Evolutionary conservation across 805 yeast genomes (phyloP).

Genomic region (Kuraishia piskuri): DNA sequence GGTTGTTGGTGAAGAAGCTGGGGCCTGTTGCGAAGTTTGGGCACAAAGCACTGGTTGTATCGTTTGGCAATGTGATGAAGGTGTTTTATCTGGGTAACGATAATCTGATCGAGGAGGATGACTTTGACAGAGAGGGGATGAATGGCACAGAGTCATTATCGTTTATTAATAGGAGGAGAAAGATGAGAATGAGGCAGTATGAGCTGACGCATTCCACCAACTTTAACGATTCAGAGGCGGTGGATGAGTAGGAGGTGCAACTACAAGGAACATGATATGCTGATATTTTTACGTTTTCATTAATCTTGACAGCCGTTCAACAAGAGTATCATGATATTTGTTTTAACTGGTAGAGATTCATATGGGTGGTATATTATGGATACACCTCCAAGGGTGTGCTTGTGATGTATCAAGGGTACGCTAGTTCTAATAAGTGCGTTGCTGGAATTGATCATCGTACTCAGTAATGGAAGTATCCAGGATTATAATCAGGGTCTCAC

Average conservation of each 20-base stretch:
- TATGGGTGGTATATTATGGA: too few relatives aligned
- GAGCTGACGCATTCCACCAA: conserved; percentile 28
- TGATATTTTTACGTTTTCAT: too few relatives aligned
- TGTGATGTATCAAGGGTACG: too few relatives aligned
- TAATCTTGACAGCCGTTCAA: too few relatives aligned
- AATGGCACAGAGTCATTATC: conserved; percentile 22
- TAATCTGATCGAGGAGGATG: conserved; percentile 54
- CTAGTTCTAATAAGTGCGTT: too few relatives aligned
- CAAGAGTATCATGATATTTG: too few relatives aligned
- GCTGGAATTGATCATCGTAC: too few relatives aligned
- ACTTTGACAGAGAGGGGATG: conserved; percentile 32
- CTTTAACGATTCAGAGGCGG: conserved; percentile 16
- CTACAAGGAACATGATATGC: not conserved
- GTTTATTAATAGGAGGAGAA: conserved; percentile 27
- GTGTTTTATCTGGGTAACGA: conserved; percentile 71
- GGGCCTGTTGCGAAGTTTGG: conserved; percentile 67
- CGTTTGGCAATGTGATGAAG: conserved; percentile 66
- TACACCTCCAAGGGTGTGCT: too few relatives aligned
- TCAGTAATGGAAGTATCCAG: too few relatives aligned
- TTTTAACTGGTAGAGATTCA: too few relatives aligned
- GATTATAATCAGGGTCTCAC: too few relatives aligned
- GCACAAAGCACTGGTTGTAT: conserved; percentile 65
- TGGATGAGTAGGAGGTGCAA: not conserved
- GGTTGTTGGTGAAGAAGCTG: conserved; percentile 43
- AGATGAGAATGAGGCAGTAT: conserved; percentile 23